Base-by-base conservation (phyloP, 768 basidiomycete genomes). In the Mycena vitilis region DNA sequence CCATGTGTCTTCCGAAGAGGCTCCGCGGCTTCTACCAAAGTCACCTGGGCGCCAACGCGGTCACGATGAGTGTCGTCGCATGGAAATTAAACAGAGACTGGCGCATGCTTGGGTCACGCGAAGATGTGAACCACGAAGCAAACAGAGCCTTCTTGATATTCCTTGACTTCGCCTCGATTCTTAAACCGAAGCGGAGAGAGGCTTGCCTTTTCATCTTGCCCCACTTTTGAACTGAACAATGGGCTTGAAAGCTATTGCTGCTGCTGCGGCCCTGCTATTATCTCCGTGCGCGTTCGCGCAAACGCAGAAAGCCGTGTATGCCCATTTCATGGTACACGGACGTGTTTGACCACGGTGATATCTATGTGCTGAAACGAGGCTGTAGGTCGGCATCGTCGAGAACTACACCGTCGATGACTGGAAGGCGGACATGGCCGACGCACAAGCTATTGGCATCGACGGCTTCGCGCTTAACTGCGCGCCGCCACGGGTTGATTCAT, bases 391-490 rank as follows among this genome's bases (percentile, higher is more conserved):
- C 49, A 68, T 68, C 56, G 67, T 68, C 42, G 61, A 68, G 49
- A 63, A 68, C 56, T 68, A 63, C 34, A 68, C 53, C 52, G 61
- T 68, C 20, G 55, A 54, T 18, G 67, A 68, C 36, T 68, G 67
- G 67, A 56, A 63, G 25, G 53, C 61, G 20, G 67, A 68, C 51
- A 68, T 68, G 61, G 45, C 38, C 8, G 61, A 61, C 18, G 67
- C 67, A 9, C 23, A 68, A 52, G 34, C 61, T 3, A 68, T 68
- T 25, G 66, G 66, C 56, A 69, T 69, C 63, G 82, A 83, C 58
- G 84, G 78, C 11, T 84, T 85, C 68, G 82, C 83, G 16, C 74
- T 84, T 34, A 85, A 85, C 72, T 68, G 67, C 48, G 67, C 67
- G 16, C 67, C 67, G 15, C 56, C 61, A 12, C 67, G 67, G 38